Base-by-base conservation (phyloP, 805 yeast genomes). In the Metschnikowia proteae region DNA sequence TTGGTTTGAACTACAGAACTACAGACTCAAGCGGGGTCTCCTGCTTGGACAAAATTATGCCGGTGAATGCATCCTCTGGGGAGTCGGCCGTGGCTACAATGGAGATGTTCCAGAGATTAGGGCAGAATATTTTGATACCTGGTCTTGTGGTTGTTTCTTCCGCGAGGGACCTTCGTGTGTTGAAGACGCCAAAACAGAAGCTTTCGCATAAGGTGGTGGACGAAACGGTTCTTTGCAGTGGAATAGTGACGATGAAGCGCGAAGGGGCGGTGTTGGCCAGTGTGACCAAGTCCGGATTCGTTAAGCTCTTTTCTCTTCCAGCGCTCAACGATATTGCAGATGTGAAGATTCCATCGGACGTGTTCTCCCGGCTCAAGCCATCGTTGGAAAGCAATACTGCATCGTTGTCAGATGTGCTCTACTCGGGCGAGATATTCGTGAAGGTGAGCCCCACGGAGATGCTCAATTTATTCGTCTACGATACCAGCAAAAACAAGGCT, bases 141-240 rank as follows among this genome's bases (percentile, higher is more conserved):
- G 91, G 95, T 0, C 75, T 79, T 5, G 60, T 88, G 0, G 64
- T 87, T 3, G 71, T 79, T 0, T 68, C 82, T 0, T 80, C 91
- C 0, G 56, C 66, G 2, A 67, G 75, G 29, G 95, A 87, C 56
- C 71, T 88, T 2, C 72, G 94, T 42, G 76, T 87, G 0, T 56
- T 85, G 23, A 76, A 79, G 23, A 75, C 82, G 6, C 84, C 88
- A 3, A 79, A 76, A 55, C 69, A 80, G 10, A 88, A 84, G 60
- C 65, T 82, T 17, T 73, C 88, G 0, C 88, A 85, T 59, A 84
- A 79, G 60, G 73, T 79, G 3, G 79, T 83, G 47, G 82, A 77
- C 13, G 79, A 78, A 45, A 48, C 53, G 2, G 76, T 79, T 60
- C 68, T 69, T 33, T 53, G 64, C 17, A 58, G 64, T 34, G 89